Percentiles rank a stretch among this genome's conserved stretches.
Evolutionary conservation across 169 alveolate genomes (phyloP).

Genomic region (Sarcocystis neurona): DNA sequence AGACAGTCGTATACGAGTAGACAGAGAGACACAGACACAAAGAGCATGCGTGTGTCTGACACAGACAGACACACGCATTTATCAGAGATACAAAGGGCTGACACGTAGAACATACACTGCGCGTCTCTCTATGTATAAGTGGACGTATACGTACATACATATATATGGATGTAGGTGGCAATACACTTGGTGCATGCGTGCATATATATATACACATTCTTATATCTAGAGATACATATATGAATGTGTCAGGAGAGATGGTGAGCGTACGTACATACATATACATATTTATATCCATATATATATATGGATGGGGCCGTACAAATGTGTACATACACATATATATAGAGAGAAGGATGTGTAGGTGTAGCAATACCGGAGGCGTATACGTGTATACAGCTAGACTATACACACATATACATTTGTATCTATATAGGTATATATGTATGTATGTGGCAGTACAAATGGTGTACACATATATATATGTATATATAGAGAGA

Average conservation of each 20-base stretch:
- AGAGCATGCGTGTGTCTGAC: neutral
- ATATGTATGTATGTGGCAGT: too few relatives aligned
- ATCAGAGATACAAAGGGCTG: neutral
- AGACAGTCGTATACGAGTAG: neutral
- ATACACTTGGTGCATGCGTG: neutral
- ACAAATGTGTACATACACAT: neutral
- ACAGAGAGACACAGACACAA: neutral
- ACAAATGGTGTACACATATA: too few relatives aligned
- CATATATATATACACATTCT: neutral
- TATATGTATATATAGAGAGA: too few relatives aligned
- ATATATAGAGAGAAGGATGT: too few relatives aligned
- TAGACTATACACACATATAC: neutral
- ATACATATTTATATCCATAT: too few relatives aligned
- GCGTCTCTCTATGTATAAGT: neutral
- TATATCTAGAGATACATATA: too few relatives aligned
- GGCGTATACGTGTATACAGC: neutral
- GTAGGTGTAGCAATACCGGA: too few relatives aligned
- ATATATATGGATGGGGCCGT: neutral
- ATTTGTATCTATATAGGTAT: too few relatives aligned
- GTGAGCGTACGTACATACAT: too few relatives aligned
- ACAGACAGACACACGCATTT: neutral
- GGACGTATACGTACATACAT: too few relatives aligned
- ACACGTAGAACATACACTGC: neutral
- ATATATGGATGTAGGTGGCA: neutral
- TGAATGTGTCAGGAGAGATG: neutral